A percentile compares a stretch with the other conserved stretches of the same genome.
phyloP scores from a whole-genome alignment of 371 early-diverging fungal genomes.

The Coemansia sp. region DNA sequence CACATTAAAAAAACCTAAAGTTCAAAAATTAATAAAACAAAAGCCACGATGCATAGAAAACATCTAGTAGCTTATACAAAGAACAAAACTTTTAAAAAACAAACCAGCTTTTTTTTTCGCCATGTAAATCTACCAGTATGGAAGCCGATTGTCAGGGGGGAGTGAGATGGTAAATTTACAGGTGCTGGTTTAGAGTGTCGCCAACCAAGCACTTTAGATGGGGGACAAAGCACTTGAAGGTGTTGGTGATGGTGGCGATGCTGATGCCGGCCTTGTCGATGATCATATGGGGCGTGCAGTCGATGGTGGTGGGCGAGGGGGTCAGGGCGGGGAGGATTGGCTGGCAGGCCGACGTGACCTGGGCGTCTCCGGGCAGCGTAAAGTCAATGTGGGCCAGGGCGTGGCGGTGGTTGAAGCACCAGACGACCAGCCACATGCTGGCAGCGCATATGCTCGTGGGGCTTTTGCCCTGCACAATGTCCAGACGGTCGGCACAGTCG shows the following conservation, averaged over 20 bases:
- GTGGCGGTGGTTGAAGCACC: conserved; percentile 54
- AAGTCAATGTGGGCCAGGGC: conserved; percentile 5
- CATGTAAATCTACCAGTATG: too few species aligned
- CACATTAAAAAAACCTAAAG: too few species aligned
- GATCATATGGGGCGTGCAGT: conserved; percentile 51
- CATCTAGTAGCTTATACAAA: too few species aligned
- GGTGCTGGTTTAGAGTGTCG: conserved; percentile 19
- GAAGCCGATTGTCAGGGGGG: too few species aligned
- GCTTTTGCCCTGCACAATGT: conserved; percentile 60
- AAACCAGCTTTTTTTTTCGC: too few species aligned
- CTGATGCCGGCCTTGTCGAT: conserved; percentile 57
- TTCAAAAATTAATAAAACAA: too few species aligned
- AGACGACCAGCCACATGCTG: conserved; percentile 58
- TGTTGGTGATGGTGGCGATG: conserved; percentile 57
- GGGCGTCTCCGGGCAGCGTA: conserved; percentile 33
- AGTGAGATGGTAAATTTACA: neutral
- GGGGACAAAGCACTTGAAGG: conserved; percentile 55
- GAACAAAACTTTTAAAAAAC: too few species aligned
- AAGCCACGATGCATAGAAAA: too few species aligned
- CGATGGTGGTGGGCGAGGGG: neutral
- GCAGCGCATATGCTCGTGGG: conserved; percentile 63
- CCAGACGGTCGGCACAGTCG: conserved; percentile 55
- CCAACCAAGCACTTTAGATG: conserved; percentile 48
- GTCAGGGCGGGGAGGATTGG: conserved; percentile 32
- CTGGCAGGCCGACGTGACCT: conserved; percentile 43